Conservation (phyloP, 208 protist genomes). For the Trypanosoma melophagium region DNA sequence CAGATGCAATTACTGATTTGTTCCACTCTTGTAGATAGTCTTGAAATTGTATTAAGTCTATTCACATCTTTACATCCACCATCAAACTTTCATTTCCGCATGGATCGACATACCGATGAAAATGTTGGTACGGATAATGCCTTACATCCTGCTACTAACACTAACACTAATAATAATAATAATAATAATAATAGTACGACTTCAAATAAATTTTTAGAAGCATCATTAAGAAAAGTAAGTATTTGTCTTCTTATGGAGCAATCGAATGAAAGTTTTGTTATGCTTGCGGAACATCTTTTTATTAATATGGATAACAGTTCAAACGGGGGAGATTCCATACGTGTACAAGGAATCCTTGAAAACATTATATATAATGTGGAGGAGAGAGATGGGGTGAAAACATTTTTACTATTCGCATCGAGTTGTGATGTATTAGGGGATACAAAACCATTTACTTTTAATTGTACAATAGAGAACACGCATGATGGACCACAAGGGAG, state of each 20-base stretch:
- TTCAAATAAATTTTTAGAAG: too few species aligned
- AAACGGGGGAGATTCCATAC: not conserved
- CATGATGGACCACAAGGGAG: not conserved
- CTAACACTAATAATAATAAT: not conserved
- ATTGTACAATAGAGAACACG: conserved; percentile 3
- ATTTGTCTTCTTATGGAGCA: conserved; percentile 4
- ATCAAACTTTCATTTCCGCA: not conserved
- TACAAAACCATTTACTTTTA: not conserved
- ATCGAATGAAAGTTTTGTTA: not conserved
- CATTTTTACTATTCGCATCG: conserved; percentile 7
- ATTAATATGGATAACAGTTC: not conserved
- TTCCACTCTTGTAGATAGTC: conserved; percentile 19
- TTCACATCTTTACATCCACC: conserved; percentile 3
- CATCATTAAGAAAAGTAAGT: not conserved
- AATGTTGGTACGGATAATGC: too few species aligned
- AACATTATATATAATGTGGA: conserved; percentile 8
- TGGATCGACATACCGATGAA: too few species aligned
- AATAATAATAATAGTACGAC: not conserved
- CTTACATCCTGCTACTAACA: not conserved
- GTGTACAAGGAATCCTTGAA: not conserved
- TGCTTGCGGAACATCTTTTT: too few species aligned
- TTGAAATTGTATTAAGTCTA: conserved; percentile 14
- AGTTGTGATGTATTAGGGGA: not conserved
- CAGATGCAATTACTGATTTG: conserved; percentile 4
- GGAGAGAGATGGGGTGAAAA: conserved; percentile 1